A percentile compares a stretch with the other conserved stretches of the same genome.
Evolutionary conservation across 2,329 filamentous ascomycete species (phyloP).

Genomic region (Stemphylium lycopersici): DNA sequence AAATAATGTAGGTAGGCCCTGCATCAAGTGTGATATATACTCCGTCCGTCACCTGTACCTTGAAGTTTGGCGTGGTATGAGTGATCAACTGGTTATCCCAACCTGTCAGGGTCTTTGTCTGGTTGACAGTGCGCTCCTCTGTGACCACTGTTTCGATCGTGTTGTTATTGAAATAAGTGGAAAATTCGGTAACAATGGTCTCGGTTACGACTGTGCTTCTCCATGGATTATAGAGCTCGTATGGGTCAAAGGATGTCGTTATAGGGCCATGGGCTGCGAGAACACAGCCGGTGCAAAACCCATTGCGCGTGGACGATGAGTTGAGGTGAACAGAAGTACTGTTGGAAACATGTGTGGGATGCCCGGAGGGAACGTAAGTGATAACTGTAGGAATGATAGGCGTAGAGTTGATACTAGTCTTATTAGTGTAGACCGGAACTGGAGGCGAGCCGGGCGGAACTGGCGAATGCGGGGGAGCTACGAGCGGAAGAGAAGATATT

Average conservation of each 20-base stretch:
- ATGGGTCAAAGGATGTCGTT: conserved; percentile 27
- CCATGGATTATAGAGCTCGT: conserved; percentile 18
- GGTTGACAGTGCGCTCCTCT: conserved; percentile 29
- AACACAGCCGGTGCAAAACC: conserved; percentile 41
- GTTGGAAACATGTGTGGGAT: neutral
- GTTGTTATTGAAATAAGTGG: conserved; percentile 34
- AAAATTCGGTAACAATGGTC: conserved; percentile 32
- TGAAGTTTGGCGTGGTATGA: conserved; percentile 31
- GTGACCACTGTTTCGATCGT: conserved; percentile 36
- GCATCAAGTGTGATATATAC: conserved; percentile 22
- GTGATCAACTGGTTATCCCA: conserved; percentile 23
- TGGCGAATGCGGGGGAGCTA: neutral
- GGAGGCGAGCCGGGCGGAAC: neutral
- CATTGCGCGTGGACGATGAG: neutral
- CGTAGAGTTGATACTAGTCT: neutral
- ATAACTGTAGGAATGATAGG: neutral
- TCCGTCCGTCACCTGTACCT: conserved; percentile 23
- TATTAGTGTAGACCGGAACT: conserved; percentile 2
- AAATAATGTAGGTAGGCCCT: conserved; percentile 42
- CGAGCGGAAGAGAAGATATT: neutral
- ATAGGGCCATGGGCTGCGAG: conserved; percentile 32
- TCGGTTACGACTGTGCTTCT: conserved; percentile 33
- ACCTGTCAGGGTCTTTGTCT: conserved; percentile 32
- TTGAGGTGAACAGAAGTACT: neutral
- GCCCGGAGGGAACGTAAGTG: neutral